These are phyloP conservation scores for Microdochium bolleyi DNA, from an alignment of 2,329 filamentous ascomycete genomes.

Conservation along the genomic window DNA sequence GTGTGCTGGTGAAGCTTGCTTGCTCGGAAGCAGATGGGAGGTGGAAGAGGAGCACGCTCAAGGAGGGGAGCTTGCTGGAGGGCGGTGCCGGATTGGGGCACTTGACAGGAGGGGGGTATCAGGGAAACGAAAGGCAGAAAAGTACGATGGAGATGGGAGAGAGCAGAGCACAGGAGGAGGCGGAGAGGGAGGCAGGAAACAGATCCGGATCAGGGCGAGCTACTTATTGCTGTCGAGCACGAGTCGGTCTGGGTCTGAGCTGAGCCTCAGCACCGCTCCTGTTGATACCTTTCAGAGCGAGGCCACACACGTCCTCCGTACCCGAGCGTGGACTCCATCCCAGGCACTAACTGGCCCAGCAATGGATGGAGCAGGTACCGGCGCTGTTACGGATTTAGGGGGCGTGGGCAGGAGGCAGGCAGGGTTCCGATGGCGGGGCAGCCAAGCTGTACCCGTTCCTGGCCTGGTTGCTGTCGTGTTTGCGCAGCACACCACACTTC, in stretches of 20 bases:
- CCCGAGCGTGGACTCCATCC: too few relatives aligned
- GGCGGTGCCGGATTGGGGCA: not conserved
- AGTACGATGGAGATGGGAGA: not conserved
- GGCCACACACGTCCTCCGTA: too few relatives aligned
- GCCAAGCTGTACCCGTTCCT: too few relatives aligned
- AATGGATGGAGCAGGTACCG: too few relatives aligned
- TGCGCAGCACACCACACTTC: too few relatives aligned
- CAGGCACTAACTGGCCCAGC: too few relatives aligned
- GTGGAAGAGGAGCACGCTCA: not conserved
- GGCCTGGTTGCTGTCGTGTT: too few relatives aligned
- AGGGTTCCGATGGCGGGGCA: too few relatives aligned
- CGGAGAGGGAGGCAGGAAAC: not conserved
- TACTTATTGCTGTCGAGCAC: not conserved
- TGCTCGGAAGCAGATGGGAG: not conserved
- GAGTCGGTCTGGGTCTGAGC: not conserved
- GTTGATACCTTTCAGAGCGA: too few relatives aligned
- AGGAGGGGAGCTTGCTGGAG: not conserved
- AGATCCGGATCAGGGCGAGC: not conserved
- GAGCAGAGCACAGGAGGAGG: slow-evolving; percentile 1
- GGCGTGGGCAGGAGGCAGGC: too few relatives aligned
- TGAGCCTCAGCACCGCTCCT: not conserved
- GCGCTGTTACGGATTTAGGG: too few relatives aligned
- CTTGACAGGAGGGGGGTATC: slow-evolving; percentile 1
- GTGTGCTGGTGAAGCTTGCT: not conserved
- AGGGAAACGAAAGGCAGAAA: slow-evolving; percentile 1